Evolutionary conservation across 2,329 filamentous ascomycete genomes (phyloP).

Genomic region (Aspergillus terreus): DNA sequence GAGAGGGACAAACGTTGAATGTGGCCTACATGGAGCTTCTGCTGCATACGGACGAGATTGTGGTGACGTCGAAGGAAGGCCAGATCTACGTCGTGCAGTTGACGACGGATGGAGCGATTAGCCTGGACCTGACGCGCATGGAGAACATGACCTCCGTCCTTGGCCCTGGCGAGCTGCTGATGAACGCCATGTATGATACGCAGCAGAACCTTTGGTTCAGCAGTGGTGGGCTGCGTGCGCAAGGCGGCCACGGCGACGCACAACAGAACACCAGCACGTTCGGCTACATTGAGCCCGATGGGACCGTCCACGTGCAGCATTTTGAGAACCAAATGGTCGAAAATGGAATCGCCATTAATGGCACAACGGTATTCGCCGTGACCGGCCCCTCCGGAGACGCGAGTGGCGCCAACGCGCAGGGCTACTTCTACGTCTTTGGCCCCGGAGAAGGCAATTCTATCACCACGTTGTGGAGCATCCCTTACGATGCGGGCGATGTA

Average conservation of each 20-base stretch:
- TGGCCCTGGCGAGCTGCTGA: neutral
- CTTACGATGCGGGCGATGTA: neutral
- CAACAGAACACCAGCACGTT: neutral
- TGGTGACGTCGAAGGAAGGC: neutral
- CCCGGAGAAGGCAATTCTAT: neutral
- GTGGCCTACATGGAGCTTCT: constrained; percentile 1
- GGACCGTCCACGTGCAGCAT: neutral
- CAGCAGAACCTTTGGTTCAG: constrained; percentile 2
- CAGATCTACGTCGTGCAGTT: constrained; percentile 2
- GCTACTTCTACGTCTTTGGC: neutral
- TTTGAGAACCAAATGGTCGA: constrained; percentile 3
- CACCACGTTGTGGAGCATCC: neutral
- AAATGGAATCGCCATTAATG: constrained; percentile 1
- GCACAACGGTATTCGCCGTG: neutral
- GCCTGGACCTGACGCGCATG: neutral
- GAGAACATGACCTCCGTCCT: neutral
- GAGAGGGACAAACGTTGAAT: neutral
- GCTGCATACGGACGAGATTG: constrained; percentile 1
- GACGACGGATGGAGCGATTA: neutral
- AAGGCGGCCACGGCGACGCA: constrained; percentile 1
- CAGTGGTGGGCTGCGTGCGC: constrained; percentile 1
- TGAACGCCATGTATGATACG: constrained; percentile 3
- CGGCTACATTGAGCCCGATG: neutral
- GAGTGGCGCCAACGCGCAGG: neutral
- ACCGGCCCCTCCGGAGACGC: neutral